Evolutionary conservation across 78 protist genomes (phyloP).

Genomic region (Dictyostelium brefeldianum): DNA sequence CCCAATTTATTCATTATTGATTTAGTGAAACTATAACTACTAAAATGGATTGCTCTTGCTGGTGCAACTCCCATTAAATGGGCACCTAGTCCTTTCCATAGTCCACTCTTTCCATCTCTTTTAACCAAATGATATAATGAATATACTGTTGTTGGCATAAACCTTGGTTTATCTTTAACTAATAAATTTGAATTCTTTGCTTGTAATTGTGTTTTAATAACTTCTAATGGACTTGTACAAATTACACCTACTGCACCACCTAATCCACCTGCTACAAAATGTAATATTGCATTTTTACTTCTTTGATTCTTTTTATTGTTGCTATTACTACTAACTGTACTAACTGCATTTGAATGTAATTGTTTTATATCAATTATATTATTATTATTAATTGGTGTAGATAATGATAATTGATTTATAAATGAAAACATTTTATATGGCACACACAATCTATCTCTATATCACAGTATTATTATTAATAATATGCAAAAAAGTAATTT

Average conservation of each 20-base stretch:
- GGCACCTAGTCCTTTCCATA: conserved; percentile 68
- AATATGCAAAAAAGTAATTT: too few relatives aligned
- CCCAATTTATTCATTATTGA: conserved; percentile 46
- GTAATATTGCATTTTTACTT: conserved; percentile 70
- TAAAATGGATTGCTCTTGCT: conserved; percentile 79
- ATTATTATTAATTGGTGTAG: conserved; percentile 3
- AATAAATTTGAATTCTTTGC: conserved; percentile 46
- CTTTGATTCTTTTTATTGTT: conserved; percentile 9
- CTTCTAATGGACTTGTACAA: conserved; percentile 60
- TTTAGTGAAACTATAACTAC: conserved; percentile 63
- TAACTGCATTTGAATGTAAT: background rate
- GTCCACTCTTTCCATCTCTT: conserved; percentile 68
- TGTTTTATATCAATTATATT: background rate
- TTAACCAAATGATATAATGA: conserved; percentile 34
- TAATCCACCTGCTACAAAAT: conserved; percentile 66
- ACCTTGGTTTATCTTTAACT: conserved; percentile 49
- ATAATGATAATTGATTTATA: background rate
- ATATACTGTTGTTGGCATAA: conserved; percentile 51
- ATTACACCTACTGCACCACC: conserved; percentile 78
- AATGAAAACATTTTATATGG: conserved; percentile 14
- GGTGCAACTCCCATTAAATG: conserved; percentile 83
- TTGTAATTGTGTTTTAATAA: conserved; percentile 68
- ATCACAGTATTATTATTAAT: too few relatives aligned
- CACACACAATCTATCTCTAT: too few relatives aligned
- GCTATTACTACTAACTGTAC: background rate